These are phyloP conservation scores for Parvularia atlantis DNA, from an alignment of 78 protist species.

Conservation along the genomic window DNA sequence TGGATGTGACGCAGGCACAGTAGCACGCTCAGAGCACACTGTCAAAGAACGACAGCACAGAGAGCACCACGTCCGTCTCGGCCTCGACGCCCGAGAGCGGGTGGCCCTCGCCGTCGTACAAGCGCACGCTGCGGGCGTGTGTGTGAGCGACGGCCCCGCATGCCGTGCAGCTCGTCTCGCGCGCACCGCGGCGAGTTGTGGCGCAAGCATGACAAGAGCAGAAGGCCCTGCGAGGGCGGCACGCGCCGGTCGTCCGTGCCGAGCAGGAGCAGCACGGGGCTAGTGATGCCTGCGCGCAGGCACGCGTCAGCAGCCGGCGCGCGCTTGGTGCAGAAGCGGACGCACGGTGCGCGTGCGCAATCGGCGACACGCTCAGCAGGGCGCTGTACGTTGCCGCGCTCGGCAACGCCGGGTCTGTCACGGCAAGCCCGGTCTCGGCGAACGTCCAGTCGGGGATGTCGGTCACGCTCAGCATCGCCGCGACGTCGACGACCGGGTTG, in stretches of 20 bases:
- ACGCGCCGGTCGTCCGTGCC: not conserved
- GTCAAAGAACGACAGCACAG: too few species aligned
- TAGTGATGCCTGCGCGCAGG: not conserved
- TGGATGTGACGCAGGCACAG: too few species aligned
- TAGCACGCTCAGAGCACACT: too few species aligned
- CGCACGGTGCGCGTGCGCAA: not conserved
- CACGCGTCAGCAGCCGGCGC: not conserved
- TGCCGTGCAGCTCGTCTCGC: too few species aligned
- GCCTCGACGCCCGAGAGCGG: too few species aligned
- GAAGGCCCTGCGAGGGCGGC: not conserved
- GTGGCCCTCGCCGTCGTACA: too few species aligned
- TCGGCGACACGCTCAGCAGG: not conserved
- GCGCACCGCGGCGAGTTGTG: too few species aligned
- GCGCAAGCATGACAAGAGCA: too few species aligned
- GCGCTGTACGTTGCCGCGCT: not conserved
- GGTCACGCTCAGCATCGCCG: conserved; percentile 15
- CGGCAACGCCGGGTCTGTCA: not conserved
- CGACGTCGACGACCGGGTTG: conserved; percentile 40
- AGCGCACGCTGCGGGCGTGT: too few species aligned
- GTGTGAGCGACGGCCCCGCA: too few species aligned
- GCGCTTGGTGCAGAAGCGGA: not conserved
- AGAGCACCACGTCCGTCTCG: too few species aligned
- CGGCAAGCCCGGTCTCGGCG: not conserved
- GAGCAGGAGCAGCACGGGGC: not conserved
- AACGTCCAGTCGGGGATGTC: conserved; percentile 49